Percentiles rank a stretch among this genome's conserved stretches.
Conservation (phyloP, 2,329 filamentous ascomycete genomes). For the Colletotrichum graminicola region DNA sequence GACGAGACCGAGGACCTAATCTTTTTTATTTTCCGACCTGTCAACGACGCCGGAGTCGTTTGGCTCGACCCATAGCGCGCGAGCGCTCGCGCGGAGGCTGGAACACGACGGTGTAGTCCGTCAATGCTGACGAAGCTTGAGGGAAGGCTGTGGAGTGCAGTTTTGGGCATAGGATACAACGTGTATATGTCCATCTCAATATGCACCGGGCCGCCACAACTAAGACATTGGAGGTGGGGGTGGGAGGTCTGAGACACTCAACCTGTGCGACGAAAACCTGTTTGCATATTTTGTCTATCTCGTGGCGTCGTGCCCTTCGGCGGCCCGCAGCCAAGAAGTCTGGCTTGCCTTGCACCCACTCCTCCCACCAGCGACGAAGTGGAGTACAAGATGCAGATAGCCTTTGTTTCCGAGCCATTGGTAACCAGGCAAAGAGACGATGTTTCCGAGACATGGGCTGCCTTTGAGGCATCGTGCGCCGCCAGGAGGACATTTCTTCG, state of each 20-base stretch:
- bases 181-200: slow-evolving; percentile 20
- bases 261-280: slow-evolving; percentile 34
- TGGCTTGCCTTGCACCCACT: slow-evolving; percentile 20
- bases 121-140: slow-evolving; percentile 1
- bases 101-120: slow-evolving; percentile 11
- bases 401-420: slow-evolving; percentile 19
- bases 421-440: slow-evolving; percentile 27
- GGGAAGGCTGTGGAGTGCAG: background rate
- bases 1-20: background rate
- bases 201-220: slow-evolving; percentile 26
- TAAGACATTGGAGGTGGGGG: background rate
- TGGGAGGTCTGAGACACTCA: slow-evolving; percentile 29
- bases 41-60: slow-evolving; percentile 8
- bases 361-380: background rate
- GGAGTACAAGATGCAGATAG: slow-evolving; percentile 5
- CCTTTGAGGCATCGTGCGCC: background rate
- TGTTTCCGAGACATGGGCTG: background rate
- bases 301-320: slow-evolving; percentile 34
- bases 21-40: slow-evolving; percentile 18
- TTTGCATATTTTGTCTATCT: slow-evolving; percentile 27
- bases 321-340: slow-evolving; percentile 19
- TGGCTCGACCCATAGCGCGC: slow-evolving; percentile 3
- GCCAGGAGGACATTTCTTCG: background rate
- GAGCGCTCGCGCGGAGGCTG: slow-evolving; percentile 1
- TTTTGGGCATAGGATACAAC: slow-evolving; percentile 5